A percentile compares a stretch with the other conserved stretches of the same genome.
Conservation (phyloP, 768 basidiomycete species). For the Pisolithus microcarpus region DNA sequence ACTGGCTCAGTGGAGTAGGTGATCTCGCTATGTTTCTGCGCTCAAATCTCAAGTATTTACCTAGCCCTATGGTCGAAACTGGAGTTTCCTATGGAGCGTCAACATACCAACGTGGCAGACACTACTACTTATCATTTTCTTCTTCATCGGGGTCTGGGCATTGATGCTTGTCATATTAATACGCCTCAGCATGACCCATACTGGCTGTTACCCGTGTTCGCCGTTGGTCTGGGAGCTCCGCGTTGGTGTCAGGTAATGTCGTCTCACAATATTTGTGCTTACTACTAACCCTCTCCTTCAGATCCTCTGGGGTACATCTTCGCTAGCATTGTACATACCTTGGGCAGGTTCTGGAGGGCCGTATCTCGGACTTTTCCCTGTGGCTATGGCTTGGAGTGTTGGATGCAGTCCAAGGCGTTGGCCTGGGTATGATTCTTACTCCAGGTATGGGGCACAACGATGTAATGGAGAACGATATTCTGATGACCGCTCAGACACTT, state of each 20-base stretch:
- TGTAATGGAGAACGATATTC: not conserved
- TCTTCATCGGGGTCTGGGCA: slow-evolving; percentile 88
- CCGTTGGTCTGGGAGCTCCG: slow-evolving; percentile 89
- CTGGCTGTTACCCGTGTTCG: slow-evolving; percentile 95
- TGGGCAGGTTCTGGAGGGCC: slow-evolving; percentile 86
- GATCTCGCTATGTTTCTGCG: not conserved
- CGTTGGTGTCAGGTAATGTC: slow-evolving; percentile 80
- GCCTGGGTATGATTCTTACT: slow-evolving; percentile 86
- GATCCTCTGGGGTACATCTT: slow-evolving; percentile 96
- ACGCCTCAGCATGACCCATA: slow-evolving; percentile 87
- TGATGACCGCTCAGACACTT: slow-evolving; percentile 45
- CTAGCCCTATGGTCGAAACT: slow-evolving; percentile 88
- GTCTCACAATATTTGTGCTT: not conserved
- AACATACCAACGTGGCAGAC: slow-evolving; percentile 80
- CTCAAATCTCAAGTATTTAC: slow-evolving; percentile 9
- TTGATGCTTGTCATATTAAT: slow-evolving; percentile 67
- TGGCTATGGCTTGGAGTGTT: slow-evolving; percentile 97
- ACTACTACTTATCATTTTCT: slow-evolving; percentile 66
- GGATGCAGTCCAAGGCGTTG: slow-evolving; percentile 91
- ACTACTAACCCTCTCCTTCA: slow-evolving; percentile 15
- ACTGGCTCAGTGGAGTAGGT: slow-evolving; percentile 83
- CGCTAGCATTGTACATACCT: slow-evolving; percentile 88
- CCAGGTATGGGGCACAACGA: slow-evolving; percentile 32
- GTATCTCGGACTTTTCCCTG: slow-evolving; percentile 79
- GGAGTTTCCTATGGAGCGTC: slow-evolving; percentile 88